Percentiles rank a stretch among this genome's conserved stretches.
phyloP scores from a whole-genome alignment of 371 early-diverging fungal species.

The Zychaea mexicana region DNA sequence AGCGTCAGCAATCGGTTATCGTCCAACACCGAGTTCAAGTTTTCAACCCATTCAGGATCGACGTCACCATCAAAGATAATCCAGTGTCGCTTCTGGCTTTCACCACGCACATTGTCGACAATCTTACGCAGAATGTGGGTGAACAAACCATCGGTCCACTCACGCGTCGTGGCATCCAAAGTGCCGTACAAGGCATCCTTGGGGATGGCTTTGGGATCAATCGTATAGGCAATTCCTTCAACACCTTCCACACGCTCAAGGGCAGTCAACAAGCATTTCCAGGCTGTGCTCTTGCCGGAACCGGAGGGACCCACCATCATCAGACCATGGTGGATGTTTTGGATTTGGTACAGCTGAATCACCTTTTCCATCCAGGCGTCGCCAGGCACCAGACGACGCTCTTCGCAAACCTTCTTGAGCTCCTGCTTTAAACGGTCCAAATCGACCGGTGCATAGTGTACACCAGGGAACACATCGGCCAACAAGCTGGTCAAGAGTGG shows the following conservation, averaged over 20 bases:
- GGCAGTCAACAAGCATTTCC: constrained; percentile 89
- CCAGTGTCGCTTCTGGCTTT: constrained; percentile 94
- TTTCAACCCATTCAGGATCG: constrained; percentile 99
- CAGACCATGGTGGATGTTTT: constrained; percentile 97
- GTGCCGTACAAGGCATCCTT: constrained; percentile 97
- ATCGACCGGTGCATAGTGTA: constrained; percentile 82
- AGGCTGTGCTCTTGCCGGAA: constrained; percentile 93
- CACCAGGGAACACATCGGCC: constrained; percentile 96
- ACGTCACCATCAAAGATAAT: constrained; percentile 99
- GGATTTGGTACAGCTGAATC: constrained; percentile 96
- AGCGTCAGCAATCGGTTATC: constrained; percentile 96
- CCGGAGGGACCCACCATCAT: constrained; percentile 99
- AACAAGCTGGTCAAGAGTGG: constrained; percentile 84
- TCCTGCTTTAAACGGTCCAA: constrained; percentile 77
- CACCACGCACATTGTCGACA: constrained; percentile 97
- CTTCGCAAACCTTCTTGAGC: constrained; percentile 78
- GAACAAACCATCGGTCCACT: constrained; percentile 99
- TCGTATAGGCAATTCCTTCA: constrained; percentile 91
- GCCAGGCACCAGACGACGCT: constrained; percentile 75
- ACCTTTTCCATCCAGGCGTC: constrained; percentile 96
- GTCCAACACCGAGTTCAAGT: constrained; percentile 97
- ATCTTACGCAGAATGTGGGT: constrained; percentile 97
- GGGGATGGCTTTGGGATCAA: constrained; percentile 98
- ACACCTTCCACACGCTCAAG: constrained; percentile 86
- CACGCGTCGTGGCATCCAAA: constrained; percentile 96